phyloP scores from a whole-genome alignment of 441 rosid species.

The Melastoma candidum region DNA sequence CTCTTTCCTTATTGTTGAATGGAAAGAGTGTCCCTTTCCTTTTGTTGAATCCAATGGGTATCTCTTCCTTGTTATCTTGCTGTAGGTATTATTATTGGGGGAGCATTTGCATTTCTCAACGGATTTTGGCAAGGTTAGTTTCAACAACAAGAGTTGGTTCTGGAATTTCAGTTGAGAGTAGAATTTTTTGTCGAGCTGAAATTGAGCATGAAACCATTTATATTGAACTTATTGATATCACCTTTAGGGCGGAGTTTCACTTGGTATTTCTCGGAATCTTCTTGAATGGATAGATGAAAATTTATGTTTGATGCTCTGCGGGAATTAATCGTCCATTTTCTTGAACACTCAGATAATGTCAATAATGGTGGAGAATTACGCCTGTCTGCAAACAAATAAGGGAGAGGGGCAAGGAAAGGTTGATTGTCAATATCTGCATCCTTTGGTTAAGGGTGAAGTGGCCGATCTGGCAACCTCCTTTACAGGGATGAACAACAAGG shows the following conservation, averaged over 20 bases:
- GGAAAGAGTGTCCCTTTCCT: no score
- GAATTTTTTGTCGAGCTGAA: conserved; percentile 63
- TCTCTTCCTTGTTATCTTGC: neutral
- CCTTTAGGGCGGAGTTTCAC: no score
- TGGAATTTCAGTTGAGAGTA: conserved; percentile 19
- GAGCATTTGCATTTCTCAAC: conserved; percentile 82
- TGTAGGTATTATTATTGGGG: conserved; percentile 84
- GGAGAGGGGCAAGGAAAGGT: conserved; percentile 30
- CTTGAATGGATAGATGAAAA: no score
- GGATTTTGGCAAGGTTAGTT: conserved; percentile 79
- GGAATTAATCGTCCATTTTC: conserved; percentile 3
- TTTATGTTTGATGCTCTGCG: no score
- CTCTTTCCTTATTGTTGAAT: no score
- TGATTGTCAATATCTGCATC: conserved; percentile 24
- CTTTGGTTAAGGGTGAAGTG: conserved; percentile 27
- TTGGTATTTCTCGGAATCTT: no score
- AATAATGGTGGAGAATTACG: conserved; percentile 80
- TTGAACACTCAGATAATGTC: conserved; percentile 56
- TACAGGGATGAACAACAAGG: conserved; percentile 25
- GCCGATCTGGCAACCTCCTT: conserved; percentile 23
- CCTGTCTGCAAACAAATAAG: conserved; percentile 35
- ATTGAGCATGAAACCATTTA: no score
- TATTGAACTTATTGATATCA: no score
- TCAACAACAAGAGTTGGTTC: neutral
- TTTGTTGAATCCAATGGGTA: neutral